Evolutionary conservation across 495 filamentous ascomycete species (phyloP), one percentile per base, ranked within the genome.

Genomic region (Aspergillus ellipticus): DNA sequence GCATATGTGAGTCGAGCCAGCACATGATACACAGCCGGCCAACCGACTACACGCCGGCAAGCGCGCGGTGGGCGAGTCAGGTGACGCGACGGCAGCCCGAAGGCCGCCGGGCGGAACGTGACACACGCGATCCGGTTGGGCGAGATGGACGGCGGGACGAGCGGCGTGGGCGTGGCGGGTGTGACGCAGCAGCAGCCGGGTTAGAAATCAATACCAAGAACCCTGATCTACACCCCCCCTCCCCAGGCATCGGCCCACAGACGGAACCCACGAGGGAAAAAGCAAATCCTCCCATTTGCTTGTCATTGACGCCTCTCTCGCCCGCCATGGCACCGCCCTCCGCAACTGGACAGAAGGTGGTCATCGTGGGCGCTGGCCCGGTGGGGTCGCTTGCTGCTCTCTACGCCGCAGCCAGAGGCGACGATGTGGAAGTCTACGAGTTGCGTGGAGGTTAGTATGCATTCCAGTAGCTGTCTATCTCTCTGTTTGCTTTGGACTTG

Each of bases 381-480:
- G 94, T 97, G 13, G 94, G 94, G 3, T 88, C 92, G 8, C 78
- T 99, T 22, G 90, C 93, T 7, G 94, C 91, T 16, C 75, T 99
- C 10, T 99, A 97, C 74, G 92, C 94, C 49, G 92, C 92, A 1
- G 79, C 85, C 56, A 77, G 91, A 64, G 92, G 90, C 31, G 83
- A 96, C 66, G 77, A 92, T 63, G 94, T 99, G 4, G 90, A 97
- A 66, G 79, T 99, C 54, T 99, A 97, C 72, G 94, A 99, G 68
- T 75, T 97, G 56, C 83, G 94, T 63, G 85, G 85, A 75, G 93
- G 93, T 96, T 78, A 68, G 89, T 72, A 42, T 24, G 56, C 47
- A 53, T 22, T 47, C 47, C 16, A n/a, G n/a, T 48, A 8, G 35
- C 5, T 15, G 47, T n/a, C 3, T 6, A 51, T 53, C 21, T 39